Evolutionary conservation across 1,139 yeast genomes (phyloP).

Genomic region (Taiozyma sp.): DNA sequence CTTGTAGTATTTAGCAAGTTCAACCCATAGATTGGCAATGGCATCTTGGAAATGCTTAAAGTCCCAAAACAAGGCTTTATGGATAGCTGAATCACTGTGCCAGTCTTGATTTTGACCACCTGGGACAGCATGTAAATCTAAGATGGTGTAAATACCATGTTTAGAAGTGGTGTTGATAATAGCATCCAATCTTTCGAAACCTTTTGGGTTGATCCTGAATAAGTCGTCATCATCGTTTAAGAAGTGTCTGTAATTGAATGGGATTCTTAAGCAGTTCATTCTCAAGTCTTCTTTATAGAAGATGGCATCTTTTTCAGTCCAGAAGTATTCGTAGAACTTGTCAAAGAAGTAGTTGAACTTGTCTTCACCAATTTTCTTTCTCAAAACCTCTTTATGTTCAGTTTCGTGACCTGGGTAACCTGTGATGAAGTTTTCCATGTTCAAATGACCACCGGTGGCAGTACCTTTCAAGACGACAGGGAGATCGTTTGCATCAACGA

Average conservation of each 20-base stretch:
- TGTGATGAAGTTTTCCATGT: slow-evolving; percentile 22
- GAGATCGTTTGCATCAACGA: slow-evolving; percentile 13
- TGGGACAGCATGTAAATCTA: slow-evolving; percentile 19
- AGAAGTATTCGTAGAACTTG: slow-evolving; percentile 20
- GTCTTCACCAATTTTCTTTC: slow-evolving; percentile 18
- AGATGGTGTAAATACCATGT: slow-evolving; percentile 18
- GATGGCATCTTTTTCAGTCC: slow-evolving; percentile 21
- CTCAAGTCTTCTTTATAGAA: slow-evolving; percentile 18
- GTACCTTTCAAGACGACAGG: slow-evolving; percentile 20
- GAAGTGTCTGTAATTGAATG: slow-evolving; percentile 21
- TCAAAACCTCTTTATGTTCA: slow-evolving; percentile 18
- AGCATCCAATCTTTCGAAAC: slow-evolving; percentile 15
- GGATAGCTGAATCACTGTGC: slow-evolving; percentile 19
- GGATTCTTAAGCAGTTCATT: slow-evolving; percentile 18
- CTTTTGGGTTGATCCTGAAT: slow-evolving; percentile 18
- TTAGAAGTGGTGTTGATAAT: slow-evolving; percentile 15
- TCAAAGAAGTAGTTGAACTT: slow-evolving; percentile 20
- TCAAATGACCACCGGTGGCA: slow-evolving; percentile 21
- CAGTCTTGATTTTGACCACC: slow-evolving; percentile 23
- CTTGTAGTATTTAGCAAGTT: slow-evolving; percentile 19
- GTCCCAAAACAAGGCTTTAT: slow-evolving; percentile 20
- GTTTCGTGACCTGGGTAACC: slow-evolving; percentile 23
- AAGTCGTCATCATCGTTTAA: slow-evolving; percentile 18
- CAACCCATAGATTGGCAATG: slow-evolving; percentile 17
- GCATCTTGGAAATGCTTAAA: slow-evolving; percentile 20